Evolutionary conservation across 2,329 filamentous ascomycete genomes (phyloP), one percentile per base, ranked within the genome.

Genomic region (Diplodia corticola): DNA sequence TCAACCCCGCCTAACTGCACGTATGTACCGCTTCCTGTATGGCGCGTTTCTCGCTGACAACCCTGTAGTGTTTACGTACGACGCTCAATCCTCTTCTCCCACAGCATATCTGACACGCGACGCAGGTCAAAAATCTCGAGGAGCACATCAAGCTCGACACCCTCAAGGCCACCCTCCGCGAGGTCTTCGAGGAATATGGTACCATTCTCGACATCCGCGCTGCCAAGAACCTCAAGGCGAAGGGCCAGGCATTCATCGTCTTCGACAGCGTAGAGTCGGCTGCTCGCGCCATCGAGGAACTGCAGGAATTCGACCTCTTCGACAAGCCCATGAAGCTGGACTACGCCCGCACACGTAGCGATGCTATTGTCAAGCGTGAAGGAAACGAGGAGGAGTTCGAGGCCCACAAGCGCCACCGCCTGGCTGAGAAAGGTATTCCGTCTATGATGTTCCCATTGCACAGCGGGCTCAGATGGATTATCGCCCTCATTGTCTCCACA

Each of bases 201-300:
- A 89, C 83, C 66, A 87, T 97, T 68, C 80, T 96, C 71, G 93
- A 97, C 69, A 87, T 97, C 61, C 86, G 96, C 67, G 91, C 91
- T 51, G 96, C 96, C 82, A 92, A 87, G 69, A 97, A 96, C 77
- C 80, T 98, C 33, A 93, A 91, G 77, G 91, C 92, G 50, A 97
- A 96, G 77, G 95, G 95, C 13, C 95, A 99, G 80, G 95, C 95
- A 0, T 99, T 99, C 76, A 81, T 99, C 59, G 93, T 98, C 53
- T 98, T 93, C 76, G 92, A 96, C 72, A 86, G 83, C 68, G 82
- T 89, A n/a, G 90, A 93, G 65, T 87, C 89, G n/a, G 93, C 93
- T 3, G 82, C 86, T 63, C 85, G 88, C 69, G 94, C 95, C 20
- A 90, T 97, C 69, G 91, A 96, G 61, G 92, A 96, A 72, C 84